Evolutionary conservation across 441 rosid species (phyloP), one percentile per base, ranked within the genome.

Genomic region (Erodium moschatum): DNA sequence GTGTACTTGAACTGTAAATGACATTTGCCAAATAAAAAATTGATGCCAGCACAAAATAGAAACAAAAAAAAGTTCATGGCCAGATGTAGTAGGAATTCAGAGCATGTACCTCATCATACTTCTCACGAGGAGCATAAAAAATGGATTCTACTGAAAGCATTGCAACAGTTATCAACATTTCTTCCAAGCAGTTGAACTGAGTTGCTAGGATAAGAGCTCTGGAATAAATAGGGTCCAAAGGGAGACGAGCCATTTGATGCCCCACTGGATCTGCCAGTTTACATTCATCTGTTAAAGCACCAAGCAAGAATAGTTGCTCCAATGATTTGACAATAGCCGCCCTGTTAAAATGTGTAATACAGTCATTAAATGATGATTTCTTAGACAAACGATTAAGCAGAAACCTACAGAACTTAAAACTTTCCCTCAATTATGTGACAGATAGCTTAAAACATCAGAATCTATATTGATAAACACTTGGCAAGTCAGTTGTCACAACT

Each of bases 91-190:
- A 44, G 72, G 5, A 69, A 60, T 5, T 24, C 44, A 2, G 16
- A 9, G 44, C 13, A 40, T 52, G 27, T 73, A 89, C 98, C 89
- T 93, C 96, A 35, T 89, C 92, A 52, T 75, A 69, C 83, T 84
- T 91, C 69, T 89, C 96, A 65, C 89, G 90, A 20, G 96, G 93
- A 40, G 76, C 78, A 67, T 89, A 93, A 78, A 88, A 93, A 67
- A 91, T 84, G 29, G 96, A 93, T 67, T 93, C 96, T 67, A 82
- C 97, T 1, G 93, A 87, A 33, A 93, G 98, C 93, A 91, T 81
- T 65, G 98, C 86, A 69, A 91, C 97, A 68, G 89, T 78, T 70
- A 93, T 91, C 79, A 93, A 76, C 96, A 89, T 89, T 84, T 91
- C 98, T 77, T 89, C 96, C 71, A 93, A 81, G 80, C 97, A 93